Evolutionary conservation across 352 stramenopile genomes (phyloP).

Genomic region (Phytophthora chlamydospora): DNA sequence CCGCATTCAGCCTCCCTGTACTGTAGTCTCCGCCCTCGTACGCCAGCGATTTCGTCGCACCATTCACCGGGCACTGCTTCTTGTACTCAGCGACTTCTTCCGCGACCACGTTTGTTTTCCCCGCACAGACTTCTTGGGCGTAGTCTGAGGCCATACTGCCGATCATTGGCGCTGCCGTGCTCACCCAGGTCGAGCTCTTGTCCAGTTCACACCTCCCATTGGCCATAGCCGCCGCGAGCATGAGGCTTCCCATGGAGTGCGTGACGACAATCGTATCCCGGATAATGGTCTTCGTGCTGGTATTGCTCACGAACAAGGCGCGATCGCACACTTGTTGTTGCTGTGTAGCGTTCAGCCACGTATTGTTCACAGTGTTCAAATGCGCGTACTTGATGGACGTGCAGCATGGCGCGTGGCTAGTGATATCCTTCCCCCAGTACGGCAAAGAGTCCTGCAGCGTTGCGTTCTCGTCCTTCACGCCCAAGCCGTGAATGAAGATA

Average conservation of each 20-base stretch:
- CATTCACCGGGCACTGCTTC: constrained; percentile 17
- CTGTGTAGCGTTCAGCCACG: constrained; percentile 21
- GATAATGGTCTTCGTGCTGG: constrained; percentile 12
- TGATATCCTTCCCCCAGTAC: constrained; percentile 29
- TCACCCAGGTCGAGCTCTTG: constrained; percentile 34
- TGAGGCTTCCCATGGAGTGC: constrained; percentile 32
- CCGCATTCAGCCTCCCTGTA: constrained; percentile 3
- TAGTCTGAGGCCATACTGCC: constrained; percentile 33
- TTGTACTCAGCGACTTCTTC: constrained; percentile 18
- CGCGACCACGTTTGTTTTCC: constrained; percentile 9
- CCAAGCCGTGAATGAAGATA: constrained; percentile 32
- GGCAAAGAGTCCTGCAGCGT: constrained; percentile 12
- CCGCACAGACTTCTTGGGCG: constrained; percentile 14
- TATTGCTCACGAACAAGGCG: constrained; percentile 20
- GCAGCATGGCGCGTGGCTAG: constrained; percentile 23
- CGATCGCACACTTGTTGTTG: constrained; percentile 28
- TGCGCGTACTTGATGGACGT: constrained; percentile 24
- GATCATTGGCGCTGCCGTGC: constrained; percentile 29
- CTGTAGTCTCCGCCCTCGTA: constrained; percentile 33
- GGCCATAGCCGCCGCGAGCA: constrained; percentile 29
- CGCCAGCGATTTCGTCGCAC: constrained; percentile 24
- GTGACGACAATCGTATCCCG: constrained; percentile 29
- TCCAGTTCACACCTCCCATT: constrained; percentile 22
- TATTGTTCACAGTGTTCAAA: constrained; percentile 29
- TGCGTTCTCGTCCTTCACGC: constrained; percentile 13